Conservation (phyloP, 2,329 filamentous ascomycete species). For the Stemphylium beticola region DNA sequence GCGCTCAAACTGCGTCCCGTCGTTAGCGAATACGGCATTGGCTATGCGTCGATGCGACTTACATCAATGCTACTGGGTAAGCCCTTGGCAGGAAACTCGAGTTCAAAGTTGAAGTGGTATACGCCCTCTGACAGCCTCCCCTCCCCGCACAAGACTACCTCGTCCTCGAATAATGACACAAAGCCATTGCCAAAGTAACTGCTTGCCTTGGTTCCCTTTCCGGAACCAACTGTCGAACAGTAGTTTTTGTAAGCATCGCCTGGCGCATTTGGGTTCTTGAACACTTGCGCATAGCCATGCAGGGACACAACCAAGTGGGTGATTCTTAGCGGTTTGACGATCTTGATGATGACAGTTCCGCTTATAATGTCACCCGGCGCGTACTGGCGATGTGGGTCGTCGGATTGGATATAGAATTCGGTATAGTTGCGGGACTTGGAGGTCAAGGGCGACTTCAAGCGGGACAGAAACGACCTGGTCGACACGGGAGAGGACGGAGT, state of each 20-base stretch:
- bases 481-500: slow-evolving; percentile 36
- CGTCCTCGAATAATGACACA: slow-evolving; percentile 82
- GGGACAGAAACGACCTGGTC: slow-evolving; percentile 55
- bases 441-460: slow-evolving; percentile 63
- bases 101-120: slow-evolving; percentile 80
- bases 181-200: slow-evolving; percentile 77
- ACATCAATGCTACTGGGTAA: slow-evolving; percentile 96
- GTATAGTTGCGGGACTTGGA: slow-evolving; percentile 68
- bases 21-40: slow-evolving; percentile 24
- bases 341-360: slow-evolving; percentile 73
- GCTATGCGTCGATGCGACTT: slow-evolving; percentile 47
- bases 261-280: slow-evolving; percentile 70
- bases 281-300: slow-evolving; percentile 80
- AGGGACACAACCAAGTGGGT: slow-evolving; percentile 81
- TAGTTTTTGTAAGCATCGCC: slow-evolving; percentile 60
- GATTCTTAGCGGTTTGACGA: slow-evolving; percentile 75
- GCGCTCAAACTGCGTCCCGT: slow-evolving; percentile 79
- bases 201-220: slow-evolving; percentile 58
- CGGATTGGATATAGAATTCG: slow-evolving; percentile 78
- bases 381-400: slow-evolving; percentile 80
- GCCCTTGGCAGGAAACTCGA: slow-evolving; percentile 71
- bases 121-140: slow-evolving; percentile 74
- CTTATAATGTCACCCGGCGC: slow-evolving; percentile 75
- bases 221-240: slow-evolving; percentile 59
- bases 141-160: slow-evolving; percentile 79